Percentiles rank a stretch among this genome's conserved stretches.
Evolutionary conservation across 2,329 filamentous ascomycete genomes (phyloP).

Genomic region (Epichloe scottii): DNA sequence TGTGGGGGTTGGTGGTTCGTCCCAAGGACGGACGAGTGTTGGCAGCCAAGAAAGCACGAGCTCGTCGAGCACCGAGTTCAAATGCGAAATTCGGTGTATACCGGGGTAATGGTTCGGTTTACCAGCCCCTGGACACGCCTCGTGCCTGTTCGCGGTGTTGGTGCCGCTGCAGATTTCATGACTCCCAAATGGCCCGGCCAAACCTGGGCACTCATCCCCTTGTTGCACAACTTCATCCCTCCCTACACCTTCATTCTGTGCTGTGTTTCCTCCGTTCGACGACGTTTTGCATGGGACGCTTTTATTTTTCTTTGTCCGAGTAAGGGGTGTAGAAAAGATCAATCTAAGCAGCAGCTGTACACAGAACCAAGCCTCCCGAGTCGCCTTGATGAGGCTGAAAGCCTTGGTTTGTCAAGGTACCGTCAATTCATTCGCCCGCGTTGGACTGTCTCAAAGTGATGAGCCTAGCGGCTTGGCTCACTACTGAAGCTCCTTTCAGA

Average conservation of each 20-base stretch:
- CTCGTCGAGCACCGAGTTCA: constrained; percentile 10
- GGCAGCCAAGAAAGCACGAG: constrained; percentile 17
- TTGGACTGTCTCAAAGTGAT: background rate
- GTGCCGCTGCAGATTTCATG: constrained; percentile 7
- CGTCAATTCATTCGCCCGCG: background rate
- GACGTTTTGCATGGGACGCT: too few relatives aligned
- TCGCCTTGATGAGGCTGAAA: background rate
- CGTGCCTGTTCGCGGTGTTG: background rate
- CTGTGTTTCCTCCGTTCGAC: background rate
- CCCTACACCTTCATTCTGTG: background rate
- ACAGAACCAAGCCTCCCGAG: background rate
- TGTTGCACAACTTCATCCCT: background rate
- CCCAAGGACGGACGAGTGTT: constrained; percentile 25
- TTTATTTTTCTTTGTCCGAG: too few relatives aligned
- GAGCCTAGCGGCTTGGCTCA: background rate
- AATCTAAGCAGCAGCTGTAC: background rate
- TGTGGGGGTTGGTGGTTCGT: constrained; percentile 29
- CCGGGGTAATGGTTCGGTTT: constrained; percentile 21
- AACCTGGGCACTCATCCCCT: background rate
- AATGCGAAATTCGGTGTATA: constrained; percentile 23
- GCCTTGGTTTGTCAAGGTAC: background rate
- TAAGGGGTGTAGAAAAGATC: background rate
- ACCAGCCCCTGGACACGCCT: constrained; percentile 4
- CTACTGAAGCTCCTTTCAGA: background rate
- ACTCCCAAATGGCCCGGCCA: background rate